Evolutionary conservation across 257 asterid species (phyloP), one percentile per base, ranked within the genome.

Genomic region (Leonotis leonurus): DNA sequence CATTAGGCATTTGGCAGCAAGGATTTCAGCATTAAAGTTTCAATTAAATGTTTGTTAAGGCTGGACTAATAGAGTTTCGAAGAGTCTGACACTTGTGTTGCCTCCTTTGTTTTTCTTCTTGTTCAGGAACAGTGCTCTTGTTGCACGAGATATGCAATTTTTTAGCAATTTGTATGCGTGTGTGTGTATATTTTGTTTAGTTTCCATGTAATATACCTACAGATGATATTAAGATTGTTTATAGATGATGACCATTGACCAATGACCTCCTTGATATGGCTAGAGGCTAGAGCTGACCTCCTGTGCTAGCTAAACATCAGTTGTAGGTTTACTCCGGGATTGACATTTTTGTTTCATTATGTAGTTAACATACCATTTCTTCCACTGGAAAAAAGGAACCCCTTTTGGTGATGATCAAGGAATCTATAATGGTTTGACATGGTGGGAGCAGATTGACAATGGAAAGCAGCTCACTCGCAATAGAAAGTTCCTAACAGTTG

Each of bases 341-440:
- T 70, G 56, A 50, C 55, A 6, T 17, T 41, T 6, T 70, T 54
- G 60, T 48, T 59, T 75, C 62, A 58, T 20, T 35, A 54, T 75
- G 18, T 56, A 88, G 96, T 82, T 88, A 20, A 88, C 96, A 12
- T 89, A 89, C 74, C 95, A 84, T 69, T 86, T 84, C 77, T 89
- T 89, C 80, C 96, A 89, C 56, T 89, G 96, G 96, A 84, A 82
- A 76, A 89, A 89, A 79, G 96, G 96, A 72, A 89, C 96, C 22
- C 96, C 96, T 3, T 89, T 89, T 72, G 85, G 95, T 72, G 96
- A 89, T 78, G 96, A 89, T 70, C 96, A 89, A 82, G 96, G 96
- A 35, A 86, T 89, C 32, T 89, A 89, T 70, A 89, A 89, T 78
- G 58, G 83, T 14, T 75, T 89, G 80, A 89, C 96, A 40, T 89